Evolutionary conservation across 1,284 basidiomycete species (phyloP), one percentile per base, ranked within the genome.

Genomic region (Ustilago loliicola): DNA sequence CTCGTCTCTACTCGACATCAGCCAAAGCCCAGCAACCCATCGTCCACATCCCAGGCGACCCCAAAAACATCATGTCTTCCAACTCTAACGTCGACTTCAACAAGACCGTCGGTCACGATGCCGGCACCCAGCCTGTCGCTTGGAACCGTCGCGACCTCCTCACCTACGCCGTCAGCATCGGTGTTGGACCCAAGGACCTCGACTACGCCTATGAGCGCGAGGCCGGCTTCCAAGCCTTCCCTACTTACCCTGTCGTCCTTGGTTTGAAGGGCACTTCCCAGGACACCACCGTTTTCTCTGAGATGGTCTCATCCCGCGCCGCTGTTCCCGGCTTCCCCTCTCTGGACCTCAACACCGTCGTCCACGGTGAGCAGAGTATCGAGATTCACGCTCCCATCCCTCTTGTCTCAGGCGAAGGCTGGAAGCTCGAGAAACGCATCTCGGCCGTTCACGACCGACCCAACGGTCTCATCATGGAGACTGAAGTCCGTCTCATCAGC

Each of bases 321-420:
- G 66, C 61, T 7, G 59, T 74, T 13, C 79, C 77, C 1, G 82
- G 82, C 19, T 83, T 84, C 65, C 82, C 82, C 17, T 50, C 57
- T 21, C 72, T 87, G 29, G 83, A 87, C 64, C 85, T 86, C 21
- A 87, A 87, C 73, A 85, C 83, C 25, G 73, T 87, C 58, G 86
- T 87, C 4, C 87, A 87, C 68, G 87, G 86, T 42, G 87, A 87
- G 67, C 87, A 87, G 73, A 77, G 71, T 3, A 86, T 87, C 74
- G 80, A 83, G 70, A 80, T 87, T 19, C 71, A 87, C 42, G 79
- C 79, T 30, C 77, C 80, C 21, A 69, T 87, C 17, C 87, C 87
- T 0, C 25, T 66, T 34, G 73, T 74, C 34, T 73, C 73, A 7
- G 79, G 77, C 23, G 66, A 76, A 25, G 82, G 82, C 10, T 84